Conservation (phyloP, 345 rosid genomes). For the Aquilaria yunnanensis region DNA sequence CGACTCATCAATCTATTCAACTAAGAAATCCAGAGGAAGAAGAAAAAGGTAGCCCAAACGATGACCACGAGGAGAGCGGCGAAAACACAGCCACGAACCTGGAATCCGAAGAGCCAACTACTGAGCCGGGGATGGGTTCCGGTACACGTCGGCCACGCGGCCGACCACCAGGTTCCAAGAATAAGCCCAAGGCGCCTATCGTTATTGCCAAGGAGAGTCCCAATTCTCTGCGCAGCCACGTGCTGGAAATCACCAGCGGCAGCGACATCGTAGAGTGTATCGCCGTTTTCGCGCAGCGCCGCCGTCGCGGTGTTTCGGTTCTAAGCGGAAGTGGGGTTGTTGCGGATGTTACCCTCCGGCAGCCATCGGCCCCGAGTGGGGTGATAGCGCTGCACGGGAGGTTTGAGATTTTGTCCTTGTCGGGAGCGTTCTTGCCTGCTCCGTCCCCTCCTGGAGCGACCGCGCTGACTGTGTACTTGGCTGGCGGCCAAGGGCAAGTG, state of each 20-base stretch:
- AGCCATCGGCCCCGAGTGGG: background rate
- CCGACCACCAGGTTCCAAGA: conserved; percentile 2
- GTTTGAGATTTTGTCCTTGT: conserved; percentile 3
- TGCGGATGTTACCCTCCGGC: background rate
- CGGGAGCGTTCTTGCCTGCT: conserved; percentile 1
- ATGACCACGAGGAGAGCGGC: too few relatives aligned
- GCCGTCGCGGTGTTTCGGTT: background rate
- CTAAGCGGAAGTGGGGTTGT: conserved; percentile 1
- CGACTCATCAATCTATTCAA: too few relatives aligned
- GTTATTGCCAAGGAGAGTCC: background rate
- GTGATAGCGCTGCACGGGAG: conserved; percentile 1
- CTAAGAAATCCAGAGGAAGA: too few relatives aligned
- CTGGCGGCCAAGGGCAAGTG: conserved; percentile 3
- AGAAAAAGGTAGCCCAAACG: too few relatives aligned
- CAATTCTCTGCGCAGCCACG: conserved; percentile 1
- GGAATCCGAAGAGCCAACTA: background rate
- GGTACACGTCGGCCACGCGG: conserved; percentile 1
- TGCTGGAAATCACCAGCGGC: conserved; percentile 1
- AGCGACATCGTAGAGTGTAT: conserved; percentile 1
- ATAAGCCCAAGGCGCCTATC: conserved; percentile 3
- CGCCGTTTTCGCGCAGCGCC: background rate
- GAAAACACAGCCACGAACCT: too few relatives aligned
- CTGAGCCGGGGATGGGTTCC: background rate
- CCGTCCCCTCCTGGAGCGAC: conserved; percentile 1
- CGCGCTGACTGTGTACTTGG: background rate